These are phyloP conservation scores for Neofusicoccum ribis DNA, from an alignment of 2,329 filamentous ascomycete genomes.

Conservation along the genomic window DNA sequence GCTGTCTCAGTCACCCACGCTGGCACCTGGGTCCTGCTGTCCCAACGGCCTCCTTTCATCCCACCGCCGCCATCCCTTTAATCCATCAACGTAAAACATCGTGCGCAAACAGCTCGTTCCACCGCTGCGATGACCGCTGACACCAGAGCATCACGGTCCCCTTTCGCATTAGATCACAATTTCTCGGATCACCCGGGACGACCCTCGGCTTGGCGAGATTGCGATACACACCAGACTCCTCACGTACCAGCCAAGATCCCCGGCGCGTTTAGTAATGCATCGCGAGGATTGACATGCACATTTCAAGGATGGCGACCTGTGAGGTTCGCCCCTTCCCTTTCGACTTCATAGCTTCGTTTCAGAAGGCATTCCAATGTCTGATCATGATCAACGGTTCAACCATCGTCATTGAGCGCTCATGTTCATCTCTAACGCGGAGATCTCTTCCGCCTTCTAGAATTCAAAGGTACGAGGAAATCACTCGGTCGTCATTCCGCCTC, in stretches of 20 bases:
- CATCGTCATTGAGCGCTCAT: neutral
- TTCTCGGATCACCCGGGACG: neutral
- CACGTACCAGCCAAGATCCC: neutral
- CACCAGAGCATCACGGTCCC: neutral
- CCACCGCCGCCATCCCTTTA: neutral
- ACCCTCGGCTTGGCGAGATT: neutral
- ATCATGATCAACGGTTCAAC: neutral
- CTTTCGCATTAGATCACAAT: neutral
- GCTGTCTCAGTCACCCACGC: neutral
- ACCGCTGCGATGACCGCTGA: neutral
- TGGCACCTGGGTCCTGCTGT: neutral
- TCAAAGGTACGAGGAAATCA: no score
- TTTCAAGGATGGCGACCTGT: neutral
- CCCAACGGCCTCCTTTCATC: constrained; percentile 1
- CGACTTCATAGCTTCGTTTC: neutral
- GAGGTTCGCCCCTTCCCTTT: neutral
- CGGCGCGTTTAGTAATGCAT: neutral
- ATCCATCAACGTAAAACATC: constrained; percentile 2
- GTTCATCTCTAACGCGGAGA: no score
- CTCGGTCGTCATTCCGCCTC: no score
- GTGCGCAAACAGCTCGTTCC: neutral
- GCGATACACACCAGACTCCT: constrained; percentile 1
- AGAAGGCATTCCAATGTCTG: neutral
- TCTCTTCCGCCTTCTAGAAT: neutral
- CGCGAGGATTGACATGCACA: neutral